These are phyloP conservation scores for Umbelopsis isabellina DNA, from an alignment of 192 early-diverging fungal genomes.

Conservation along the genomic window DNA sequence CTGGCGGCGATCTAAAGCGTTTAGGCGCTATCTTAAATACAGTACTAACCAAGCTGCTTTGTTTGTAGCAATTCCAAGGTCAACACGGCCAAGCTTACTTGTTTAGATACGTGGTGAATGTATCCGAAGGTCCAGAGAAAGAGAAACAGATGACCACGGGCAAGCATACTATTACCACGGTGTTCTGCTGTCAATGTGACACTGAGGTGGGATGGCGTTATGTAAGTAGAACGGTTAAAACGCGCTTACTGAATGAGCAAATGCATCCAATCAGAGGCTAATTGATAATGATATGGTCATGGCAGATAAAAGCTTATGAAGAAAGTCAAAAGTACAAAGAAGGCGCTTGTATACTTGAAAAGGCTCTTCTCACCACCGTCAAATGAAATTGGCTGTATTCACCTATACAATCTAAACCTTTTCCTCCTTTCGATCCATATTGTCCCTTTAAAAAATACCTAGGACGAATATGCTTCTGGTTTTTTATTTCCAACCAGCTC, in stretches of 20 bases:
- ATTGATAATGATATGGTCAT: constrained; percentile 1
- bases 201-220: constrained; percentile 38
- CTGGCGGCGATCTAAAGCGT: not conserved
- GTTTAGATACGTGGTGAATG: constrained; percentile 30
- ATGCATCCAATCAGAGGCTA: not conserved
- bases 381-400: not conserved
- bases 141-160: constrained; percentile 38
- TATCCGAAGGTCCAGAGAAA: constrained; percentile 26
- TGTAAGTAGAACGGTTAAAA: constrained; percentile 32
- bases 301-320: constrained; percentile 39
- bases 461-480: too few species aligned
- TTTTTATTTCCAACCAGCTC: too few species aligned
- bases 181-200: constrained; percentile 36
- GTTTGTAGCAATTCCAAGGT: constrained; percentile 36
- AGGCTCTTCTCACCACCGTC: constrained; percentile 24
- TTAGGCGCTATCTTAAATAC: not conserved
- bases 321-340: constrained; percentile 41
- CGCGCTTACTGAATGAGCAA: not conserved
- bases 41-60: not conserved
- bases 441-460: not conserved
- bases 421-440: not conserved
- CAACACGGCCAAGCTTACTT: constrained; percentile 36
- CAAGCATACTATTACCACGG: constrained; percentile 27
- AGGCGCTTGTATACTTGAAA: constrained; percentile 41
- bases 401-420: not conserved